Evolutionary conservation across 2,329 filamentous ascomycete species (phyloP).

Genomic region (Penicillium sp.): DNA sequence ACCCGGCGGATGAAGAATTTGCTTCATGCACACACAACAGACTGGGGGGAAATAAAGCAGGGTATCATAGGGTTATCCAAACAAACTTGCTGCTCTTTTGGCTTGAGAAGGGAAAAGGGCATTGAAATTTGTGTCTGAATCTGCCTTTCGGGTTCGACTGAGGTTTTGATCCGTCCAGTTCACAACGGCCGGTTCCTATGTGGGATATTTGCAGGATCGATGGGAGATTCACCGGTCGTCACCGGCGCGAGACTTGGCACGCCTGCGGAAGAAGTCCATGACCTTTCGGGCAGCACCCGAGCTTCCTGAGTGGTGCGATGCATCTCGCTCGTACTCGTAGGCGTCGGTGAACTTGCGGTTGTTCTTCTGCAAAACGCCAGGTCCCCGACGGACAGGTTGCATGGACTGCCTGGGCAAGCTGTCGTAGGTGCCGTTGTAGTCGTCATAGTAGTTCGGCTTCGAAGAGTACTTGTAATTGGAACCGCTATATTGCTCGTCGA

Average conservation of each 20-base stretch:
- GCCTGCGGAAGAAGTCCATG: conserved; percentile 95
- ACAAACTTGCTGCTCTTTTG: conserved; percentile 34
- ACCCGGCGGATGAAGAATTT: conserved; percentile 31
- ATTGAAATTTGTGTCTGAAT: conserved; percentile 13
- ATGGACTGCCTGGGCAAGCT: conserved; percentile 43
- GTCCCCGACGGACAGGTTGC: conserved; percentile 43
- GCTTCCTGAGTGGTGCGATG: conserved; percentile 71
- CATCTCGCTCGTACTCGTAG: conserved; percentile 68
- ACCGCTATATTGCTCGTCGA: conserved; percentile 31
- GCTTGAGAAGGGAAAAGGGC: conserved; percentile 13
- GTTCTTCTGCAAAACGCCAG: conserved; percentile 74
- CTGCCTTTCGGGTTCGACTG: conserved; percentile 13
- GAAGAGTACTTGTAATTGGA: conserved; percentile 34
- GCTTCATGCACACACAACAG: conserved; percentile 34
- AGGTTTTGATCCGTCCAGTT: conserved; percentile 16
- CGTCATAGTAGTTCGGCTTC: conserved; percentile 47
- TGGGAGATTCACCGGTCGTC: conserved; percentile 36
- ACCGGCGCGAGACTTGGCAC: conserved; percentile 69
- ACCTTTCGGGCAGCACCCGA: conserved; percentile 85
- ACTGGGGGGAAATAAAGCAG: conserved; percentile 33
- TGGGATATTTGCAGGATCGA: neutral
- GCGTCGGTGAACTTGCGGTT: conserved; percentile 84
- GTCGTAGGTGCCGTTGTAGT: conserved; percentile 46
- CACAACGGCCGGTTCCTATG: neutral
- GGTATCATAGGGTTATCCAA: conserved; percentile 43